A percentile compares a stretch with the other conserved stretches of the same genome.
These are phyloP conservation scores for Phytophthora vignae DNA, from an alignment of 352 stramenopile species.

Conservation along the genomic window DNA sequence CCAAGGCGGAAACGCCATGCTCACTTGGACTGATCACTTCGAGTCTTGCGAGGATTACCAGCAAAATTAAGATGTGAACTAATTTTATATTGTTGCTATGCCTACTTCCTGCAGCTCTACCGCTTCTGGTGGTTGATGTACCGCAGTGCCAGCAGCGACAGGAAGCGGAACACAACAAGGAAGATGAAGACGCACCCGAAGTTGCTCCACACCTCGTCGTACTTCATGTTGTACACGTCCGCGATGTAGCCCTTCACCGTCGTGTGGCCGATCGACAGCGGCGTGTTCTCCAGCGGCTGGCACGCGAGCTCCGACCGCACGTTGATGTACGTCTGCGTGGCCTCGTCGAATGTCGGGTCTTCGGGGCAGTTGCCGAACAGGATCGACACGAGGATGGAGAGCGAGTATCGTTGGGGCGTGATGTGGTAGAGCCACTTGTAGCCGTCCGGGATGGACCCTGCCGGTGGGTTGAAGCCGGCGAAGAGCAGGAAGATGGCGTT, in stretches of 20 bases:
- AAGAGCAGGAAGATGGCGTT: slow-evolving; percentile 73
- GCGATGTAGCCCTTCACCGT: slow-evolving; percentile 48
- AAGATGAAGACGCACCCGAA: slow-evolving; percentile 46
- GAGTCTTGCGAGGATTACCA: neutral
- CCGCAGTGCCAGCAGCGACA: slow-evolving; percentile 48
- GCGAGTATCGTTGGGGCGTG: slow-evolving; percentile 37
- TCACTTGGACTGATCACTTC: neutral
- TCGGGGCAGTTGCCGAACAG: slow-evolving; percentile 40
- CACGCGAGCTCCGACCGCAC: slow-evolving; percentile 42
- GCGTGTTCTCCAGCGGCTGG: slow-evolving; percentile 38
- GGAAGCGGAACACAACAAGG: slow-evolving; percentile 39
- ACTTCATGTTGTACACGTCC: slow-evolving; percentile 44
- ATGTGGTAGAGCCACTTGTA: slow-evolving; percentile 64
- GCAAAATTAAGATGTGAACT: neutral
- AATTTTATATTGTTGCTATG: neutral
- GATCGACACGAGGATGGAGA: slow-evolving; percentile 36
- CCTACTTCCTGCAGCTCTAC: neutral
- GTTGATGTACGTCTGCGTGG: slow-evolving; percentile 28
- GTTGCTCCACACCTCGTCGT: slow-evolving; percentile 43
- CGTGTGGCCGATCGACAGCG: slow-evolving; percentile 28
- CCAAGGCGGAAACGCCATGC: too few relatives aligned
- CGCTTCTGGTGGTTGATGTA: slow-evolving; percentile 59
- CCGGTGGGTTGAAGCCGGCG: slow-evolving; percentile 64
- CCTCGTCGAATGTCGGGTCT: slow-evolving; percentile 34
- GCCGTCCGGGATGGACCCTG: slow-evolving; percentile 44